A percentile compares a stretch with the other conserved stretches of the same genome.
These are phyloP conservation scores for Coemansia aciculifera DNA, from an alignment of 192 early-diverging fungal genomes.

Conservation along the genomic window DNA sequence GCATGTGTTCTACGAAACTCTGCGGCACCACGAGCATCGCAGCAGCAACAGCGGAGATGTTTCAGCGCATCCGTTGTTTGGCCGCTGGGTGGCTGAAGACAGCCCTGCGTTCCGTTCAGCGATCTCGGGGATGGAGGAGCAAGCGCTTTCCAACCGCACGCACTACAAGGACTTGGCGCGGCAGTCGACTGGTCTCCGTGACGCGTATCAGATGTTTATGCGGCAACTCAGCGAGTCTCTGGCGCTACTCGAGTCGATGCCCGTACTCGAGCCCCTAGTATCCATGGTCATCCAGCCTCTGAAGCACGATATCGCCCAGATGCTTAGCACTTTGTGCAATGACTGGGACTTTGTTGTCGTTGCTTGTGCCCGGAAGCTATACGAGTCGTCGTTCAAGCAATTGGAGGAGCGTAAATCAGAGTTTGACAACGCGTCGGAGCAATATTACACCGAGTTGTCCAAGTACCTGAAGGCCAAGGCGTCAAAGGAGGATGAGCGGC, in stretches of 20 bases:
- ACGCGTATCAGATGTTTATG: slow-evolving; percentile 44
- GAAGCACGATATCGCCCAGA: slow-evolving; percentile 28
- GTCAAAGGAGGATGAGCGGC: slow-evolving; percentile 23
- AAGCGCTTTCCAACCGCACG: slow-evolving; percentile 26
- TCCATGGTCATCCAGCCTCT: slow-evolving; percentile 30
- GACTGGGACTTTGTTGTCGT: slow-evolving; percentile 50
- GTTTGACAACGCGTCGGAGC: slow-evolving; percentile 32
- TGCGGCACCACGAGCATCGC: slow-evolving; percentile 20
- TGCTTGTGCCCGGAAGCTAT: slow-evolving; percentile 22
- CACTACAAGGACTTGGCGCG: slow-evolving; percentile 42
- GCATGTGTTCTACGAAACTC: slow-evolving; percentile 42
- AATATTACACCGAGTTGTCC: slow-evolving; percentile 40
- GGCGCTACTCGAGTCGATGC: slow-evolving; percentile 13
- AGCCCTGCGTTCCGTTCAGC: slow-evolving; percentile 43
- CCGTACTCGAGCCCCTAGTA: slow-evolving; percentile 31
- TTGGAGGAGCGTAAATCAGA: slow-evolving; percentile 45
- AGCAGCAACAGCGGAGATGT: slow-evolving; percentile 4
- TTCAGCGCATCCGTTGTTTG: slow-evolving; percentile 40
- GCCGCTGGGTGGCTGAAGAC: slow-evolving; percentile 47
- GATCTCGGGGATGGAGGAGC: slow-evolving; percentile 38
- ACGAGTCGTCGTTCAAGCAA: slow-evolving; percentile 36
- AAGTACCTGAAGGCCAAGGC: slow-evolving; percentile 39
- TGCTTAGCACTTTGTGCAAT: slow-evolving; percentile 41
- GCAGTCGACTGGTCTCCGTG: slow-evolving; percentile 28
- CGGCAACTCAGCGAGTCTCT: slow-evolving; percentile 25